Conservation (phyloP, 148 eudicot species). For the Suaeda aralocaspica region DNA sequence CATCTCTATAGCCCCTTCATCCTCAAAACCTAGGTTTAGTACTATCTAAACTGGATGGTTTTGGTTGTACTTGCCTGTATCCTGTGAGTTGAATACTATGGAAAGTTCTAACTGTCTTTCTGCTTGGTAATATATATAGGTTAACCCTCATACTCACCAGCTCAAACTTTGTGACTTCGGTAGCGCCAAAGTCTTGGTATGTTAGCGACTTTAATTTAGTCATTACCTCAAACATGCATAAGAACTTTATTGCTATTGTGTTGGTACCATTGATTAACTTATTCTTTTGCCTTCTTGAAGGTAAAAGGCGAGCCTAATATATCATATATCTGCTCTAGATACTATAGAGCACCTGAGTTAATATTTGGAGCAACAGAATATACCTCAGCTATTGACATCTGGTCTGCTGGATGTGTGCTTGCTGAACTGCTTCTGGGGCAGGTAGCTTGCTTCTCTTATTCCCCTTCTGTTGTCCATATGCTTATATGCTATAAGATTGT, state of each 20-base stretch:
- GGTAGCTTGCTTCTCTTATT: slow-evolving; percentile 27
- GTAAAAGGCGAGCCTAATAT: slow-evolving; percentile 94
- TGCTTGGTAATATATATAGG: slow-evolving; percentile 42
- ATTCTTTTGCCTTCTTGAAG: slow-evolving; percentile 34
- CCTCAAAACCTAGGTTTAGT: not conserved
- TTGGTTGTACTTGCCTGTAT: not conserved
- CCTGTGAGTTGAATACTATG: not conserved
- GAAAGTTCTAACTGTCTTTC: slow-evolving; percentile 2
- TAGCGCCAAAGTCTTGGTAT: slow-evolving; percentile 91
- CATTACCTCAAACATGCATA: not conserved
- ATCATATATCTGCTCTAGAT: slow-evolving; percentile 92
- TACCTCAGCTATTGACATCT: slow-evolving; percentile 77
- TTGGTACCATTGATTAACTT: slow-evolving; percentile 10
- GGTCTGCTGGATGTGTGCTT: slow-evolving; percentile 96
- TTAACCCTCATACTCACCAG: slow-evolving; percentile 94
- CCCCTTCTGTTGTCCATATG: not conserved
- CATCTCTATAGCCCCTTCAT: not conserved
- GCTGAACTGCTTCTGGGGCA: slow-evolving; percentile 92
- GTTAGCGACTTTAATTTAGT: slow-evolving; percentile 5
- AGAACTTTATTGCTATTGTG: not conserved
- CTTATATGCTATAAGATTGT: not conserved
- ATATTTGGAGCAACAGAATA: slow-evolving; percentile 96
- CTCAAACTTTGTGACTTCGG: slow-evolving; percentile 89
- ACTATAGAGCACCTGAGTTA: slow-evolving; percentile 94
- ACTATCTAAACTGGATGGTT: not conserved